These are phyloP conservation scores for Emmonsiellopsis sp. DNA, from an alignment of 2,329 filamentous ascomycete genomes.

Conservation along the genomic window DNA sequence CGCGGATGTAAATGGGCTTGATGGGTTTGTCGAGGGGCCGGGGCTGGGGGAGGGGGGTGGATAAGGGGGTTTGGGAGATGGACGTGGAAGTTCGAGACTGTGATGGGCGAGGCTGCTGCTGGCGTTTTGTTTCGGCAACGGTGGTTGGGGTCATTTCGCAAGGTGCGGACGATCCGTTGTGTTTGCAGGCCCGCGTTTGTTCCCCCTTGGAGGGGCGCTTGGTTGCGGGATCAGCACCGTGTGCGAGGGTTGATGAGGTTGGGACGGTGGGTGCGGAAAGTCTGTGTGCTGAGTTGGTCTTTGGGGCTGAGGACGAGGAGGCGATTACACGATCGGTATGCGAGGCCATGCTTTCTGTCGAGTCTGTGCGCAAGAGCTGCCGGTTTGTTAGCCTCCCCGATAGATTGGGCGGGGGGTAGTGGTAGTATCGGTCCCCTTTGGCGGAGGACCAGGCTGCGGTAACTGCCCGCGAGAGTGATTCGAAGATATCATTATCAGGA, in stretches of 20 bases:
- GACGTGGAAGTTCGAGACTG: background rate
- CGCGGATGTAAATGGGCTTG: conserved; percentile 77
- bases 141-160: background rate
- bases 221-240: background rate
- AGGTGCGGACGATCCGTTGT: background rate
- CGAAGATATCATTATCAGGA: conserved; percentile 81
- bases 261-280: conserved; percentile 17
- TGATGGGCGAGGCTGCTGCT: background rate
- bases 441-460: conserved; percentile 65
- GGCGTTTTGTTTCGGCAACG: background rate
- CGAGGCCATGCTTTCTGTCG: conserved; percentile 30
- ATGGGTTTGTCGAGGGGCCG: conserved; percentile 9
- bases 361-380: conserved; percentile 24
- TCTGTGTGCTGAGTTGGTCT: conserved; percentile 5
- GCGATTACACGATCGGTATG: conserved; percentile 30
- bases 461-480: conserved; percentile 75
- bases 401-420: conserved; percentile 23
- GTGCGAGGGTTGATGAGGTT: conserved; percentile 31
- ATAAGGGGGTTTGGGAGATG: background rate
- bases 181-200: background rate
- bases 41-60: conserved; percentile 8
- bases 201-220: background rate
- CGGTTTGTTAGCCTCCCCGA: conserved; percentile 10
- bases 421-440: conserved; percentile 20
- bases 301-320: conserved; percentile 15